These are phyloP conservation scores for Pythium oligandrum DNA, from an alignment of 352 stramenopile genomes.

Conservation along the genomic window DNA sequence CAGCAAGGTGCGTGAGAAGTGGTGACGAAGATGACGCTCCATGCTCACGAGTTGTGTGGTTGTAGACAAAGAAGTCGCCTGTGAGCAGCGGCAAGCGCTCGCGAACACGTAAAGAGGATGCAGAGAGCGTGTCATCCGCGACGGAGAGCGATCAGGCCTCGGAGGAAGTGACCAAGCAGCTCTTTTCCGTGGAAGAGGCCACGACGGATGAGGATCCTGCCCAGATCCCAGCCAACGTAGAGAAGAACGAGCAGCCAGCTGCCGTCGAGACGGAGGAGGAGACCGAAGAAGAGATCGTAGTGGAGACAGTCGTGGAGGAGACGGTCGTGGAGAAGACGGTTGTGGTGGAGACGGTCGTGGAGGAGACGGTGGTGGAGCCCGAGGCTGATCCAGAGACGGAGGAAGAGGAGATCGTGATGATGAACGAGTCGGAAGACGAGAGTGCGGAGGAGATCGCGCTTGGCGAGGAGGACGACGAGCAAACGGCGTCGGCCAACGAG, in stretches of 20 bases:
- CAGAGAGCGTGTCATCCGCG: not conserved
- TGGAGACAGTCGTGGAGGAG: not conserved
- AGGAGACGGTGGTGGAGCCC: constrained; percentile 3
- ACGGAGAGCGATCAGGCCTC: constrained; percentile 15
- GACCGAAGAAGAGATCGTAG: not conserved
- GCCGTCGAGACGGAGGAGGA: not conserved
- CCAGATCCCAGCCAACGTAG: too few relatives aligned
- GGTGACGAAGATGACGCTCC: too few relatives aligned
- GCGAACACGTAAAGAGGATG: constrained; percentile 4
- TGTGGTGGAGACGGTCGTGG: not conserved
- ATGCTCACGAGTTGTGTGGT: too few relatives aligned
- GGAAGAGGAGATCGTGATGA: constrained; percentile 41
- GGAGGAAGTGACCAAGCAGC: constrained; percentile 16
- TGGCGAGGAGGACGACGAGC: constrained; percentile 1
- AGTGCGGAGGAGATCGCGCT: constrained; percentile 16
- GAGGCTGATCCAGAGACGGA: constrained; percentile 17
- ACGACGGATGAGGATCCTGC: constrained; percentile 2
- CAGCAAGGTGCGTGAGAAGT: too few relatives aligned
- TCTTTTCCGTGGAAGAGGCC: constrained; percentile 11
- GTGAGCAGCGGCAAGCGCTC: constrained; percentile 11
- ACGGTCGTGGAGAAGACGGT: constrained; percentile 1
- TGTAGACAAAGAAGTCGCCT: too few relatives aligned
- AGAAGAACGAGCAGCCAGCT: constrained; percentile 3
- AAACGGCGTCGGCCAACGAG: constrained; percentile 7
- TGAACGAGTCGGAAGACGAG: constrained; percentile 36